Conservation (phyloP, 352 stramenopile species). For the Phytopythium ostracodes region DNA sequence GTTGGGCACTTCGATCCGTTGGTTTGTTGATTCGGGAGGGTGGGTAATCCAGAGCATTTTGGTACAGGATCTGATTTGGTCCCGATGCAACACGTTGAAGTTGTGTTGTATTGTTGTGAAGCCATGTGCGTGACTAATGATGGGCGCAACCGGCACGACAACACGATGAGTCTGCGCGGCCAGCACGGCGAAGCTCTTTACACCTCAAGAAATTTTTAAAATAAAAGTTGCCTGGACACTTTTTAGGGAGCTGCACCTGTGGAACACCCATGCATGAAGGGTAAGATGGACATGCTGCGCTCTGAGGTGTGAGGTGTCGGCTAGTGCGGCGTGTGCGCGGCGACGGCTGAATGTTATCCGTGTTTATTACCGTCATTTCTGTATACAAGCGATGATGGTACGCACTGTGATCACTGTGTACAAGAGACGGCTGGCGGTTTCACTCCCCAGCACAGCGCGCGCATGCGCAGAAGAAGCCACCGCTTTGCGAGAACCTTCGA, state of each 20-base stretch:
- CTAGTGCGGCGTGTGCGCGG: no score
- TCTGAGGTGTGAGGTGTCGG: no score
- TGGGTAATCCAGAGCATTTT: no score
- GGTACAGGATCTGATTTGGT: not conserved
- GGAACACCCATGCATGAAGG: no score
- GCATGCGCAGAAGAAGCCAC: not conserved
- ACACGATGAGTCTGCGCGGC: not conserved
- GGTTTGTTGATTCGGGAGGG: not conserved
- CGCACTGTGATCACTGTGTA: not conserved
- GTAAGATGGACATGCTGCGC: no score
- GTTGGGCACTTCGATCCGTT: not conserved
- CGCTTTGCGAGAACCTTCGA: constrained; percentile 4
- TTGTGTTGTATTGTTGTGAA: not conserved
- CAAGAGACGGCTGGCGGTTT: not conserved
- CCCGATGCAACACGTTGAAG: not conserved
- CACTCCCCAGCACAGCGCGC: not conserved
- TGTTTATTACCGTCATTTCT: not conserved
- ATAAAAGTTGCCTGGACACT: no score
- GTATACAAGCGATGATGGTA: not conserved
- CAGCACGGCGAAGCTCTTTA: not conserved
- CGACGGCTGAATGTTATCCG: no score
- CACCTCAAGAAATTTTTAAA: no score
- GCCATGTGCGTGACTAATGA: not conserved
- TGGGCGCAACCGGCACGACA: not conserved
- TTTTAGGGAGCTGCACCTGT: no score